Evolutionary conservation across 257 asterid genomes (phyloP), one percentile per base, ranked within the genome.

Genomic region (Anisodus tanguticus): DNA sequence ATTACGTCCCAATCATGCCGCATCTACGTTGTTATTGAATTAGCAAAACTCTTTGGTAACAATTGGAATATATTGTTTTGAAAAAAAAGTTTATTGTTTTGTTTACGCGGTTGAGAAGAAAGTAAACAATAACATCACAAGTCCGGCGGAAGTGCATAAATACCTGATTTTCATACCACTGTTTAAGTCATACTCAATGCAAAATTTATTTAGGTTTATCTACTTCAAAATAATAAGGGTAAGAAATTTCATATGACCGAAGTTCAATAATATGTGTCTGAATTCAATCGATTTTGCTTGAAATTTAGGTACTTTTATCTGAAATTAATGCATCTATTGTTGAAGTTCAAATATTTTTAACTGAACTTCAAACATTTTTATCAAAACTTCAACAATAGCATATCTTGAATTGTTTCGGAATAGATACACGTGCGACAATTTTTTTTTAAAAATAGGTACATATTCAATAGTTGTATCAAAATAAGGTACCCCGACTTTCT

Each of bases 1-100:
- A 66, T 83, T 41, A 76, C 55, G 47, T 76, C 64, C 82, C 69
- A 47, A 17, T 66, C 26, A 77, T 78, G 54, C 84, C 74, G 10
- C 82, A 83, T 54, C 74, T 53, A 39, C 35, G 22, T 63, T 62
- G 60, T 31, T 66, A 53, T 2, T 53, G 31, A 17, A 64, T 13
- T 7, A 26, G 31, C 31, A 26, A n/a, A 31, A 1, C 8, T 8
- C 10, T 67, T 66, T 51, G n/a, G 12, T 78, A 47, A 39, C 70
- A 37, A 71, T 78, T 69, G 57, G 53, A 67, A 35, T 31, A 31
- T 31, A 31, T 35, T 31, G 35, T 31, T 31, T 31, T 31, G 1
- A 31, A 1, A 31, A 31, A 31, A 31, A 31, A n/a, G n/a, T 1
- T 13, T 35, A 9, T 10, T 39, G 4, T 69, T 70, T 41, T n/a